Conservation (phyloP, 768 basidiomycete genomes). For the Lactarius vividus region DNA sequence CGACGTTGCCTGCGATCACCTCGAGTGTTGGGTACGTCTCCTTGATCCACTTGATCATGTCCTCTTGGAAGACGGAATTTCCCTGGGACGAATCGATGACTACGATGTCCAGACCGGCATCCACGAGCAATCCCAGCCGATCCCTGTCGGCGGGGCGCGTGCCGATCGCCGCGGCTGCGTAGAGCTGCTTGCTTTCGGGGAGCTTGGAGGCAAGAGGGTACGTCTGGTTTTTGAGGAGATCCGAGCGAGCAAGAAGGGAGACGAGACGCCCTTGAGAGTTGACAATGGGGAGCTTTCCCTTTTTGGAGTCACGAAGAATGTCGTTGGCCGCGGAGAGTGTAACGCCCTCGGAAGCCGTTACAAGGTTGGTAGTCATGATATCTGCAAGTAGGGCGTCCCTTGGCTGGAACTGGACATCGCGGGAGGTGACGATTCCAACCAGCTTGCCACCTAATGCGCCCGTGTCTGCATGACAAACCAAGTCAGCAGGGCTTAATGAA, state of each 20-base stretch:
- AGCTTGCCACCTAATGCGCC: conserved; percentile 88
- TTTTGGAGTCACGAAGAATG: conserved; percentile 93
- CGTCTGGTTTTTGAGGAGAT: conserved; percentile 95
- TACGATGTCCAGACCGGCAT: conserved; percentile 94
- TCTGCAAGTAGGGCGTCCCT: conserved; percentile 61
- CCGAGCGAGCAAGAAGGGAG: conserved; percentile 91
- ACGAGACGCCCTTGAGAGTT: conserved; percentile 63
- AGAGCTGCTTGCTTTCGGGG: conserved; percentile 89
- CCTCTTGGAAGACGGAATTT: conserved; percentile 89
- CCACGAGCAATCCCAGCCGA: conserved; percentile 79
- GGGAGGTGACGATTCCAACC: conserved; percentile 92
- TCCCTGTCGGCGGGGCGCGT: conserved; percentile 88
- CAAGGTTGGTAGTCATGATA: conserved; percentile 87
- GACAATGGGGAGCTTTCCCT: conserved; percentile 92
- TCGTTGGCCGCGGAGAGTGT: conserved; percentile 90
- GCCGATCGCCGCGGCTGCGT: conserved; percentile 93
- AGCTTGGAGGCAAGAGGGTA: conserved; percentile 94
- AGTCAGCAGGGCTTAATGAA: conserved; percentile 30
- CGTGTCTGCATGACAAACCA: conserved; percentile 54
- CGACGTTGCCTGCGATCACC: conserved; percentile 96
- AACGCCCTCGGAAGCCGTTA: conserved; percentile 85
- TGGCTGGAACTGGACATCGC: conserved; percentile 92
- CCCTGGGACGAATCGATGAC: conserved; percentile 96
- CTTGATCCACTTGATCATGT: conserved; percentile 96
- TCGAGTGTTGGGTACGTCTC: conserved; percentile 79